Percentiles rank a stretch among this genome's conserved stretches.
Evolutionary conservation across 352 stramenopile genomes (phyloP).

Genomic region (Globisporangium polare): DNA sequence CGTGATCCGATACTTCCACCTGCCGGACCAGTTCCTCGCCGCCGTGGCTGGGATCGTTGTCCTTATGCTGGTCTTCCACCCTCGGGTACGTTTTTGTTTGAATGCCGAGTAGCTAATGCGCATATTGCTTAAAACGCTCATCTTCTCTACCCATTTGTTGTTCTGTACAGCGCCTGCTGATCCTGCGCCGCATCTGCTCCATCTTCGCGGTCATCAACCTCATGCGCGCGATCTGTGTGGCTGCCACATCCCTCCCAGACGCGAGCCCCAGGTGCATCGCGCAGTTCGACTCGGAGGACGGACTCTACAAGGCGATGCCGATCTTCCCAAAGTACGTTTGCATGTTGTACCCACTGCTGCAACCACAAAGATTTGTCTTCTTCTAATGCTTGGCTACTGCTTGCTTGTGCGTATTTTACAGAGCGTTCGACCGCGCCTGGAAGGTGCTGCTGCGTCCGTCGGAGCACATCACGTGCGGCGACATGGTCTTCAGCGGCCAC

Average conservation of each 20-base stretch:
- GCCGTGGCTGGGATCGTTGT: conserved; percentile 64
- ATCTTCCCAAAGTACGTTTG: conserved; percentile 79
- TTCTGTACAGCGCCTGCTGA: conserved; percentile 67
- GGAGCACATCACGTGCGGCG: conserved; percentile 85
- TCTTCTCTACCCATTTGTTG: background rate
- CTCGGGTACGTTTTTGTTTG: conserved; percentile 43
- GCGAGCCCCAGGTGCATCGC: conserved; percentile 85
- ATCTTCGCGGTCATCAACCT: conserved; percentile 86
- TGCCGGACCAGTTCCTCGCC: conserved; percentile 81
- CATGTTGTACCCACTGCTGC: background rate
- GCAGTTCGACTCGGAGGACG: conserved; percentile 65
- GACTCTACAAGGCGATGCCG: conserved; percentile 78
- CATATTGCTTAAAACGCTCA: conserved; percentile 3
- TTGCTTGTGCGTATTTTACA: no score
- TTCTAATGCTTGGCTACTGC: no score
- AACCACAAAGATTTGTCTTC: no score
- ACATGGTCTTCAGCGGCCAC: conserved; percentile 89
- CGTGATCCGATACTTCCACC: conserved; percentile 83
- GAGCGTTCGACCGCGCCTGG: conserved; percentile 70
- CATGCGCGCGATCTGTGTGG: conserved; percentile 81
- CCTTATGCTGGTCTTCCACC: conserved; percentile 69
- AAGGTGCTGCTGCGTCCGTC: conserved; percentile 82
- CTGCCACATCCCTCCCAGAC: conserved; percentile 81
- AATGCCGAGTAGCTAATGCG: background rate
- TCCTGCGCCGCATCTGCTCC: conserved; percentile 78